Base-by-base conservation (phyloP, 1,284 basidiomycete genomes). In the Microbotryomycetes sp. region DNA sequence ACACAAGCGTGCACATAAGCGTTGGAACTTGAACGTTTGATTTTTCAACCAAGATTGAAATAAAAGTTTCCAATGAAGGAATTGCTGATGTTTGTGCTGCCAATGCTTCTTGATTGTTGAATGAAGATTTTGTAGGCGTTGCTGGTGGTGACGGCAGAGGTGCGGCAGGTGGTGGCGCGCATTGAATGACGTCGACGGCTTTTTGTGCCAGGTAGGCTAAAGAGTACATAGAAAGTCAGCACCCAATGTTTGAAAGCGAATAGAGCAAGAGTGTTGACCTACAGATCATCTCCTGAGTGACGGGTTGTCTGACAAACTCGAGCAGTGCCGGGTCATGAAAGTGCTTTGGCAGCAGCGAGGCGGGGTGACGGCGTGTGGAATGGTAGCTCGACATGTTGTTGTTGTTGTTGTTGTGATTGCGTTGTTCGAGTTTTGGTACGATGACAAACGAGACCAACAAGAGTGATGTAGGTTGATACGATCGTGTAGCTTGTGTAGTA, bases 11-110 rank as follows among this genome's bases (percentile, higher is more conserved):
- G 53, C 89, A 86, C 63, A 97, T 84, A 60, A 98, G 82, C 46
- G 92, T 97, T 16, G 91, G 83, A 3, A 90, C 89, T 76, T 93
- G 90, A 48, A 97, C 91, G 74, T 92, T 91, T 58, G 89, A 90
- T 73, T 84, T 82, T 71, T 86, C 81, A 71, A 93, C 86, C 59
- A 97, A 82, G 74, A 86, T 84, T 61, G 83, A 79, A 75, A 98
- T 92, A 77, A 97, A 98, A 58, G 86, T 82, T 73, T 93, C 87
- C 59, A 98, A 81, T 47, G 85, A 82, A 6, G 86, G 87, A n/a
- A 90, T 79, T 64, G 71, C 78, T 19, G 72, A 70, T 28, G 63
- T 31, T 76, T 74, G 30, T 68, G 61, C 51, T 65, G 74, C 68
- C 70, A 76, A 69, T 75, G 74, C 66, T 73, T 72, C 52, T 47